Percentiles rank a stretch among this genome's conserved stretches.
phyloP scores from a whole-genome alignment of 2,329 filamentous ascomycete genomes.

The Diaporthe amygdali region DNA sequence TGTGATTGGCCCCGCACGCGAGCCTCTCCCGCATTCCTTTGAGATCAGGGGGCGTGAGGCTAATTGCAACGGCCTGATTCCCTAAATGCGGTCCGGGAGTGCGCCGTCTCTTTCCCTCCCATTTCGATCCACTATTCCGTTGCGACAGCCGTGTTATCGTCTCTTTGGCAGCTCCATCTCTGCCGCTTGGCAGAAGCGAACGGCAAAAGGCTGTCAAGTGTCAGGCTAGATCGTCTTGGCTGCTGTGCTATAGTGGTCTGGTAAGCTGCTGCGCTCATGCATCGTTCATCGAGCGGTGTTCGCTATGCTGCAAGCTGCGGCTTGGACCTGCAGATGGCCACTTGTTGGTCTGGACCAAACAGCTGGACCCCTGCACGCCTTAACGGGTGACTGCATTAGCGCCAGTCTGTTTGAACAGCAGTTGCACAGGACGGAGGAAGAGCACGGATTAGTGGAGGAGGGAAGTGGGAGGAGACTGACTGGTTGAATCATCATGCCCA shows the following conservation, averaged over 20 bases:
- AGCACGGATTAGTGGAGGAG: background rate
- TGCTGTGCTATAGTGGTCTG: slow-evolving; percentile 3
- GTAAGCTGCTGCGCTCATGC: slow-evolving; percentile 6
- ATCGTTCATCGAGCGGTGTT: background rate
- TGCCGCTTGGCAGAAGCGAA: background rate
- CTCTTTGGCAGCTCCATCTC: slow-evolving; percentile 4
- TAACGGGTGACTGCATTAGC: slow-evolving; percentile 29
- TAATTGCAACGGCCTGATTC: slow-evolving; percentile 15
- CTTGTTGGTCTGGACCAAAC: background rate
- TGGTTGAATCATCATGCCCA: background rate
- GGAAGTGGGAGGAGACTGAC: background rate
- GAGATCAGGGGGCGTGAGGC: slow-evolving; percentile 11
- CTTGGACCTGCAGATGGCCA: background rate
- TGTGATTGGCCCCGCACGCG: slow-evolving; percentile 13
- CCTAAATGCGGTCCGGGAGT: slow-evolving; percentile 15
- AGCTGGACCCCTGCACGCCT: slow-evolving; percentile 15
- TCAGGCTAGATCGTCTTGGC: background rate
- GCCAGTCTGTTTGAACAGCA: slow-evolving; percentile 36
- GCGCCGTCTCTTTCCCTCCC: slow-evolving; percentile 1
- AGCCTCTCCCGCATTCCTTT: slow-evolving; percentile 19
- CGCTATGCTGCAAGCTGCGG: background rate
- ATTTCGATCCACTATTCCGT: background rate
- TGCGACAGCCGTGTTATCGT: slow-evolving; percentile 2
- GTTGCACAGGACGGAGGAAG: slow-evolving; percentile 27
- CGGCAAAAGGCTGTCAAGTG: slow-evolving; percentile 15